Percentiles rank a stretch among this genome's conserved stretches.
Evolutionary conservation across 2,329 filamentous ascomycete species (phyloP).

Genomic region (Metarhizium guizhouense): DNA sequence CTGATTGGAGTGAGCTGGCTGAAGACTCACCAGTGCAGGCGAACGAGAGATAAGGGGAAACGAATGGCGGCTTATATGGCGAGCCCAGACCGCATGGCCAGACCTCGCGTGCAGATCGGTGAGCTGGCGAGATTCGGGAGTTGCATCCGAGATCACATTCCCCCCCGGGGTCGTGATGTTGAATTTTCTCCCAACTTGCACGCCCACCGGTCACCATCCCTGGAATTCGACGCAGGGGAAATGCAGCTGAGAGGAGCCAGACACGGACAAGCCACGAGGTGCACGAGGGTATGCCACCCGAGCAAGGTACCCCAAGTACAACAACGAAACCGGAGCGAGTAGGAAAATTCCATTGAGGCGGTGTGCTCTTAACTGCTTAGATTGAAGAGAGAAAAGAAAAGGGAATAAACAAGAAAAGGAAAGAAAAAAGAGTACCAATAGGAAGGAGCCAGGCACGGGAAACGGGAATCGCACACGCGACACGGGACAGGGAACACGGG

Average conservation of each 20-base stretch:
- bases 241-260: not conserved
- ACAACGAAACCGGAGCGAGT: no score
- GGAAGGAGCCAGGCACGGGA: no score
- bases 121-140: not conserved
- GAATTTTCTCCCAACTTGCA: not conserved
- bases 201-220: not conserved
- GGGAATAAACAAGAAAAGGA: no score
- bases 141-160: not conserved
- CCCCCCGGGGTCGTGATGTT: not conserved
- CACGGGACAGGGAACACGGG: not conserved
- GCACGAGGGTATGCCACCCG: not conserved
- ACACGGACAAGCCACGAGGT: not conserved
- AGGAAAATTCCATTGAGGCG: no score
- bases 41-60: no score
- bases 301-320: no score
- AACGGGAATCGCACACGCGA: no score
- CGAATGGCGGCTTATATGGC: no score
- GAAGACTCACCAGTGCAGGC: no score
- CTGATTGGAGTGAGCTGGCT: not conserved
- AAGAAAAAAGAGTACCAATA: no score
- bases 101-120: not conserved
- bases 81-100: not conserved
- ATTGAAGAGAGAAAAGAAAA: no score
- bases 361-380: no score
- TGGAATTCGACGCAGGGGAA: not conserved